These are phyloP conservation scores for Fusarium nelsonii DNA, from an alignment of 2,329 filamentous ascomycete species.

Conservation along the genomic window DNA sequence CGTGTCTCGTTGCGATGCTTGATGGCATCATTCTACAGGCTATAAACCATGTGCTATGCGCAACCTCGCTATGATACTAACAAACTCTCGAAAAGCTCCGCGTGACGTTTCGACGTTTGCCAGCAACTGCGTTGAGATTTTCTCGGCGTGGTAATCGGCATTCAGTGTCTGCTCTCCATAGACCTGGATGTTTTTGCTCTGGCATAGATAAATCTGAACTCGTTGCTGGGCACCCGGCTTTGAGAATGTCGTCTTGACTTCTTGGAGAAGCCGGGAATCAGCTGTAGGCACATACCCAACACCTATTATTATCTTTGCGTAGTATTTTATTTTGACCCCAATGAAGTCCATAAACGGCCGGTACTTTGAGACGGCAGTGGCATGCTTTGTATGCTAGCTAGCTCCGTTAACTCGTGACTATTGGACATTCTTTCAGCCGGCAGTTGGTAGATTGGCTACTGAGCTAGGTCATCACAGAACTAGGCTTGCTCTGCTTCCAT, in stretches of 20 bases:
- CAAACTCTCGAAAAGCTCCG: conserved; percentile 1
- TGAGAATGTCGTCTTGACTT: conserved; percentile 67
- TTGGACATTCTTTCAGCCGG: conserved; percentile 18
- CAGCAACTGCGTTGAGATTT: conserved; percentile 52
- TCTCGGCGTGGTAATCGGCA: conserved; percentile 60
- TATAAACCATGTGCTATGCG: conserved; percentile 9
- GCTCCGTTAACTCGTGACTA: not conserved
- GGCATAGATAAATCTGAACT: conserved; percentile 64
- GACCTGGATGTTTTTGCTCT: conserved; percentile 68
- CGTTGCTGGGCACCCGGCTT: conserved; percentile 69
- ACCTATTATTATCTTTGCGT: not conserved
- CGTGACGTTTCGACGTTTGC: conserved; percentile 44
- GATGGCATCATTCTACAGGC: conserved; percentile 20
- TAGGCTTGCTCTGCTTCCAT: not conserved
- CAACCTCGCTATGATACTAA: conserved; percentile 23
- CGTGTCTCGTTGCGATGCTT: not conserved
- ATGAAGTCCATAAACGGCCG: not conserved
- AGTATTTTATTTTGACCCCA: not conserved
- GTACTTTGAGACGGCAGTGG: conserved; percentile 8
- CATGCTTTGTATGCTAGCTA: not conserved
- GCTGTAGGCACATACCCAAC: conserved; percentile 65
- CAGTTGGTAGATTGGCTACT: conserved; percentile 32
- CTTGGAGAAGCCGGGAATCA: conserved; percentile 68
- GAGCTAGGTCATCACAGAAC: conserved; percentile 12
- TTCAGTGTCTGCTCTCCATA: conserved; percentile 60